Evolutionary conservation across 352 stramenopile genomes (phyloP).

Genomic region (Globisporangium heterothallicum): DNA sequence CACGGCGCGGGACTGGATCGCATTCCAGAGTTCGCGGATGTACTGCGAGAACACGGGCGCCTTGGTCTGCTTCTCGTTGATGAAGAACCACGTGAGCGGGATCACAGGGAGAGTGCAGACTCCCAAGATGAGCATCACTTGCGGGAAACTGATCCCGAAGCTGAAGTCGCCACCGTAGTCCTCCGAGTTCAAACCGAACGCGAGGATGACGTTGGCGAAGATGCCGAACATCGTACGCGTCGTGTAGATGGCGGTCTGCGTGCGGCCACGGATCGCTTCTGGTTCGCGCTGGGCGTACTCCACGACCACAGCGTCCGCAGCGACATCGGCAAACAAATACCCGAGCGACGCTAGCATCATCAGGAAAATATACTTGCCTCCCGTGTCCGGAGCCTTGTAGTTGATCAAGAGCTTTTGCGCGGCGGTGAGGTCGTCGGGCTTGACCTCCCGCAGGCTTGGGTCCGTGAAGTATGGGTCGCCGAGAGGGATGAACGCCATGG

Average conservation of each 20-base stretch:
- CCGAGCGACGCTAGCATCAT: constrained; percentile 15
- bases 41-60: constrained; percentile 14
- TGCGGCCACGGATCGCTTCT: constrained; percentile 16
- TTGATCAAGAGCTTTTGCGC: constrained; percentile 8
- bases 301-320: constrained; percentile 22
- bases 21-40: constrained; percentile 14
- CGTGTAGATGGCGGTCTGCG: constrained; percentile 17
- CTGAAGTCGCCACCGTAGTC: constrained; percentile 16
- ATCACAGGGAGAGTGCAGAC: constrained; percentile 14
- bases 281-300: constrained; percentile 26
- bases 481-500: constrained; percentile 18
- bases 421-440: constrained; percentile 1
- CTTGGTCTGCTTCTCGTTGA: constrained; percentile 18
- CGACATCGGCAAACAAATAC: constrained; percentile 22
- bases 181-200: constrained; percentile 13
- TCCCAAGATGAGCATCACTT: constrained; percentile 8
- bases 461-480: constrained; percentile 12
- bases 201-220: constrained; percentile 5
- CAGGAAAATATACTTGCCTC: constrained; percentile 12
- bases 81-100: constrained; percentile 19
- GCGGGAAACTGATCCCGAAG: constrained; percentile 13
- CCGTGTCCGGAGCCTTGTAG: constrained; percentile 5
- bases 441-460: constrained; percentile 1
- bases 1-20: constrained; percentile 20
- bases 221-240: constrained; percentile 12